Conservation (phyloP, 352 stramenopile genomes). For the Stramenopiles sp. region DNA sequence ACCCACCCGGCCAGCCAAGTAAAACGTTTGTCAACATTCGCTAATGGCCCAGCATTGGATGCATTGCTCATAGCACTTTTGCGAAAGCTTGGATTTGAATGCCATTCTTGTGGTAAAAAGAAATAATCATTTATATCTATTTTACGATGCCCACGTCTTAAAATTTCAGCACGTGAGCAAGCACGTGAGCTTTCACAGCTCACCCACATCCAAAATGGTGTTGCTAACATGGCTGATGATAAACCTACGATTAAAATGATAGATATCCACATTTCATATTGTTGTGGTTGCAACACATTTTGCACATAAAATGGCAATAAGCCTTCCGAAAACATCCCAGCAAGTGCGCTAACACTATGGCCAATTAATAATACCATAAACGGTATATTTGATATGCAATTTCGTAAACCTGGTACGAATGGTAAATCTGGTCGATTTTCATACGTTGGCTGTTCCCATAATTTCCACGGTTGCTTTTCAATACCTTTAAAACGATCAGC, state of each 20-base stretch:
- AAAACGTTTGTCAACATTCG: conserved; percentile 6
- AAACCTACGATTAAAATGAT: conserved; percentile 9
- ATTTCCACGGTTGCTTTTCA: not conserved
- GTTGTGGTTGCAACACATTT: conserved; percentile 9
- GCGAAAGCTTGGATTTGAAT: not conserved
- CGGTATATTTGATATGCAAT: conserved; percentile 5
- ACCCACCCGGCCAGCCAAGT: conserved; percentile 6
- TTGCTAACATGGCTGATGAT: not conserved
- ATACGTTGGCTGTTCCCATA: conserved; percentile 2
- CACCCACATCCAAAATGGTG: conserved; percentile 13
- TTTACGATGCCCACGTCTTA: not conserved
- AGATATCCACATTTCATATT: conserved; percentile 13
- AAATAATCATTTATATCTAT: not conserved
- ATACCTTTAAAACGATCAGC: not conserved
- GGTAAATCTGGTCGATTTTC: conserved; percentile 1
- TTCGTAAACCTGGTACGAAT: conserved; percentile 6
- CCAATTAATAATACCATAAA: conserved; percentile 10
- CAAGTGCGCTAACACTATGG: conserved; percentile 1
- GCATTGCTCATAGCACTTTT: conserved; percentile 4
- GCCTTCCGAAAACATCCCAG: conserved; percentile 2
- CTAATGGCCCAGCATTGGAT: not conserved
- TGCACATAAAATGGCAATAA: conserved; percentile 9
- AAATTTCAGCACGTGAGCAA: not conserved
- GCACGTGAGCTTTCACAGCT: not conserved
- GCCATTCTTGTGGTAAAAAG: not conserved